Evolutionary conservation across 2,329 filamentous ascomycete genomes (phyloP), one percentile per base, ranked within the genome.

Genomic region (Aspergillus sp.): DNA sequence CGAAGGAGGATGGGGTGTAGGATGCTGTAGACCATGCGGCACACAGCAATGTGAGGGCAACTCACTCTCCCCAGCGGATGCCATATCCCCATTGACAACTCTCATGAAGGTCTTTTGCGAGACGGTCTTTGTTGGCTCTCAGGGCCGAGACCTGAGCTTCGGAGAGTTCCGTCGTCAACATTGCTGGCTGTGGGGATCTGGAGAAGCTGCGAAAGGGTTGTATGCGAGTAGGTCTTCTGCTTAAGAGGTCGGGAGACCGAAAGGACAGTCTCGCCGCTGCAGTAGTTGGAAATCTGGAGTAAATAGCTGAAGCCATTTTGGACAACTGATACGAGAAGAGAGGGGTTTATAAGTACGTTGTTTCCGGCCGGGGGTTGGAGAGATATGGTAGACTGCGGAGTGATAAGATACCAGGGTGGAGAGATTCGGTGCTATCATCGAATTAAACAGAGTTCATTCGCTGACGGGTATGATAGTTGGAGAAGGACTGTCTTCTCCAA

Each of bases 1-100:
- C 26, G 3, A 30, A 30, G 26, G 26, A 30, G 26, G 8, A 30
- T 30, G 26, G 9, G 8, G 22, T 22, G 22, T 8, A 30, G 10
- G 26, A 2, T 10, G 10, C 26, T 11, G 26, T 24, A 24, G 26
- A 8, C 26, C 26, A 30, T 30, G 26, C 26, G 19, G 17, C 17
- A 22, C 19, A 36, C 16, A 35, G 19, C 4, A 19, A 19, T 49
- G 53, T 22, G 24, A 45, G 46, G 50, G 41, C 44, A 50, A 76
- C 82, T 72, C 76, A 85, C 85, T 80, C 76, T 71, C 86, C 86
- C 84, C 85, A 89, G 71, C 78, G 72, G 57, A 86, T 79, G 0
- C 85, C 86, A 42, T 74, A 78, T 0, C 86, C 86, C 80, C 84
- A 89, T 71, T 84, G 76, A 64, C 82, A 87, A 2, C 84, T 87